Evolutionary conservation across 116 monocot genomes (phyloP).

Genomic region (Iris pallida): DNA sequence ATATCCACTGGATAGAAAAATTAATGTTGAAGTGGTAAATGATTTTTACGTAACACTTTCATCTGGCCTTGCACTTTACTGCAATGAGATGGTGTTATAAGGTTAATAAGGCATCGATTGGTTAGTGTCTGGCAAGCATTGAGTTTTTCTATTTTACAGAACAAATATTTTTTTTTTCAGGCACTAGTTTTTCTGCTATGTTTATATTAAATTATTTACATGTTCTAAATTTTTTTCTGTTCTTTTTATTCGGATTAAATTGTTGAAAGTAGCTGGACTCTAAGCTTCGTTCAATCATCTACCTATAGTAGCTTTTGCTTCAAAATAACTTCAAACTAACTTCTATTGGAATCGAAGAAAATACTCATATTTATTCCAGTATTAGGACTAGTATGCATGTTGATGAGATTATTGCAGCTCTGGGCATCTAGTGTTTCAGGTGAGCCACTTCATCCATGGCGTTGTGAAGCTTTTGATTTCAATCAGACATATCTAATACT

Average conservation of each 20-base stretch:
- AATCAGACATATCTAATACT: background rate
- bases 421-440: slow-evolving; percentile 97
- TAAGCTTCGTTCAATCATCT: background rate
- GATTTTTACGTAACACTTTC: too few relatives aligned
- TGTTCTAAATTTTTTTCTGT: background rate
- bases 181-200: background rate
- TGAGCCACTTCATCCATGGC: slow-evolving; percentile 8
- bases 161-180: too few relatives aligned
- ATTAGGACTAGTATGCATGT: background rate
- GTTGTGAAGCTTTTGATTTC: background rate
- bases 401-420: slow-evolving; percentile 77
- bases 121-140: too few relatives aligned
- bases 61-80: too few relatives aligned
- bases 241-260: background rate
- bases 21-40: too few relatives aligned
- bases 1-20: too few relatives aligned
- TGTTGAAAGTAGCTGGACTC: background rate
- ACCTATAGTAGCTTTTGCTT: background rate
- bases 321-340: background rate
- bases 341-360: background rate
- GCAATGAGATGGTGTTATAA: too few relatives aligned
- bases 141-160: too few relatives aligned
- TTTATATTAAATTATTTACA: background rate
- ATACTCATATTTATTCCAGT: background rate
- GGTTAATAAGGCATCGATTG: too few relatives aligned